Base-by-base conservation (phyloP, 208 protist genomes). In the Porcisia deanei region DNA sequence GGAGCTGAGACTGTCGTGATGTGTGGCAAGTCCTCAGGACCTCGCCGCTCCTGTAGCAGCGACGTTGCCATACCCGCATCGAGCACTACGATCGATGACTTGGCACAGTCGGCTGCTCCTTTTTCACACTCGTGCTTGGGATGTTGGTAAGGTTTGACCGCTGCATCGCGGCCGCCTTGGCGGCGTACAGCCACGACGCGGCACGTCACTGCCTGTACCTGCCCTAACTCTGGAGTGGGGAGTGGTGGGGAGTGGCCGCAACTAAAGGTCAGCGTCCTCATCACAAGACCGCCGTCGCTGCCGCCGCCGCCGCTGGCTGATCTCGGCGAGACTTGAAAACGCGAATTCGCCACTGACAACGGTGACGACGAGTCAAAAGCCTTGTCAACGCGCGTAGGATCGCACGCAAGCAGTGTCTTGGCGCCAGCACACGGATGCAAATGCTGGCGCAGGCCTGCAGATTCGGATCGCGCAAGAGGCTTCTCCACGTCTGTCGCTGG, bases 231-330 rank as follows among this genome's bases (percentile, higher is more conserved):
- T 37, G 30, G 34, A n/a, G 57, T n/a, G 1, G 72, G 22, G 66
- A 77, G 57, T 22, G 72, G 57, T 22, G 72, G 49, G 5, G 57
- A 41, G 30, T 45, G 66, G 34, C 25, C 16, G 43, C 72, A 73
- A 47, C 25, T 9, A n/a, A 82, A 77, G 0, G 47, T 5, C 37
- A 77, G 16, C 0, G 55, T 16, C 45, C 25, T 73, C 59, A 82
- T 71, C 59, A 77, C 77, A 37, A 77, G 71, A 16, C 77, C 77
- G 34, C 77, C 71, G 10, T 22, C 58, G 53, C 58, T 57, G 49
- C 45, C 49, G 63, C 22, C 63, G 41, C 3, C 63, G 37, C 37
- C 37, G 20, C 34, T 43, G 60, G 60, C 37, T 45, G 60, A n/a
- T 14, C 60, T 5, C 30, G 7, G n/a, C 60, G 37, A 65, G 37